These are phyloP conservation scores for Stromatinia cepivora DNA, from an alignment of 2,329 filamentous ascomycete species.

Conservation along the genomic window DNA sequence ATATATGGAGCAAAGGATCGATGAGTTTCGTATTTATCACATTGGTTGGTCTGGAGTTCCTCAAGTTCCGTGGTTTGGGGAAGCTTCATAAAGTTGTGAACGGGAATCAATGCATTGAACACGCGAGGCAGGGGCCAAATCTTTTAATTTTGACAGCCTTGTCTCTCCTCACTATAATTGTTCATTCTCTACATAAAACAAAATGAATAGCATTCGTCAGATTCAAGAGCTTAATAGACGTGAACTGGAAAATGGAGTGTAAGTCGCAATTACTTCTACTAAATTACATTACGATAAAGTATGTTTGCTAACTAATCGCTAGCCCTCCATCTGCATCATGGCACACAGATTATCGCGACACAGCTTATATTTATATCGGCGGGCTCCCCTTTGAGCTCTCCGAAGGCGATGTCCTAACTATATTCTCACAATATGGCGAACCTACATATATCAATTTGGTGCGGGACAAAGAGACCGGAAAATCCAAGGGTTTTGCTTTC, in stretches of 20 bases:
- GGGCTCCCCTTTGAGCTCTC: constrained; percentile 89
- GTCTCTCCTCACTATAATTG: constrained; percentile 5
- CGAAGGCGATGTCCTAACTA: constrained; percentile 92
- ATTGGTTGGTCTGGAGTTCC: constrained; percentile 18
- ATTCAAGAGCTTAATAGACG: constrained; percentile 92
- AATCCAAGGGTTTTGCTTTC: constrained; percentile 92
- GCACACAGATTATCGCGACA: constrained; percentile 97
- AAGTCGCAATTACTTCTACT: constrained; percentile 42
- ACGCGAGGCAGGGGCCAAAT: constrained; percentile 25
- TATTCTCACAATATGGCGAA: constrained; percentile 96
- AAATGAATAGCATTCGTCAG: constrained; percentile 91
- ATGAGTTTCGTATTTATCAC: constrained; percentile 17
- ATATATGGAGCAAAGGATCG: constrained; percentile 8
- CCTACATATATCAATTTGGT: constrained; percentile 90
- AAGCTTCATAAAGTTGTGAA: constrained; percentile 32
- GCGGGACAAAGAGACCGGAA: constrained; percentile 94
- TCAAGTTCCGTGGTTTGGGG: constrained; percentile 18
- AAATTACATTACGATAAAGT: constrained; percentile 3
- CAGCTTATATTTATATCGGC: constrained; percentile 94
- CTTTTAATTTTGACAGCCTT: constrained; percentile 20
- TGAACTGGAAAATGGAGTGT: constrained; percentile 87
- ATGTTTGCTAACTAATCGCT: constrained; percentile 27
- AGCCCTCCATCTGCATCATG: constrained; percentile 86
- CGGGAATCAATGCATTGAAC: constrained; percentile 22
- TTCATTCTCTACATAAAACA: neutral